These are phyloP conservation scores for Xenosphaeropsis pyriputrescens DNA, from an alignment of 2,329 filamentous ascomycete genomes.

Conservation along the genomic window DNA sequence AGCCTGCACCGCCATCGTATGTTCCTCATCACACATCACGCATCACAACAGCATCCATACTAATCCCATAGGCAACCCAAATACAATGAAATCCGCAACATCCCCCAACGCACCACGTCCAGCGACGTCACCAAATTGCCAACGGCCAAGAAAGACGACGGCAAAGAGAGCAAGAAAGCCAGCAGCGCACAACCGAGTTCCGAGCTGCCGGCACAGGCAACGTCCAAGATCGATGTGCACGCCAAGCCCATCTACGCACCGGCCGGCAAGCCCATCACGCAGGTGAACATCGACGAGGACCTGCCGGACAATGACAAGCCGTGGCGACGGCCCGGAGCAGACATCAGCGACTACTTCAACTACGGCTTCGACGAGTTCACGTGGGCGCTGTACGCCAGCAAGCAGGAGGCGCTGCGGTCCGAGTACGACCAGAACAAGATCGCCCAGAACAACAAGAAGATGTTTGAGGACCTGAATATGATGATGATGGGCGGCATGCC, in stretches of 20 bases:
- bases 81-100: constrained; percentile 52
- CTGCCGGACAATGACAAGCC: constrained; percentile 65
- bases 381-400: constrained; percentile 86
- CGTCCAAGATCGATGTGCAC: constrained; percentile 75
- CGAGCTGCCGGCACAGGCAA: constrained; percentile 49
- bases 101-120: constrained; percentile 41
- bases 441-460: constrained; percentile 59
- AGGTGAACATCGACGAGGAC: constrained; percentile 54
- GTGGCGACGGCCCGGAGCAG: constrained; percentile 87
- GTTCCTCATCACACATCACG: constrained; percentile 13
- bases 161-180: constrained; percentile 10
- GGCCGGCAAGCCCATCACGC: constrained; percentile 69
- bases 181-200: constrained; percentile 26
- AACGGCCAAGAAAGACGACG: constrained; percentile 28
- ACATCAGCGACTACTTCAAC: constrained; percentile 96
- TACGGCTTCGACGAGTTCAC: constrained; percentile 98
- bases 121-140: constrained; percentile 33
- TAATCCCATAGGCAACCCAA: constrained; percentile 33
- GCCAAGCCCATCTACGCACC: constrained; percentile 65
- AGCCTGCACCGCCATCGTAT: constrained; percentile 42
- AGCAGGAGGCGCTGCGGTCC: constrained; percentile 65
- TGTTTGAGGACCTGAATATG: constrained; percentile 57
- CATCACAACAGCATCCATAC: constrained; percentile 8
- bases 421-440: constrained; percentile 58
- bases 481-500: constrained; percentile 45